Percentiles rank a stretch among this genome's conserved stretches.
phyloP scores from a whole-genome alignment of 1,284 basidiomycete species.

The Meira miltonrushii region DNA sequence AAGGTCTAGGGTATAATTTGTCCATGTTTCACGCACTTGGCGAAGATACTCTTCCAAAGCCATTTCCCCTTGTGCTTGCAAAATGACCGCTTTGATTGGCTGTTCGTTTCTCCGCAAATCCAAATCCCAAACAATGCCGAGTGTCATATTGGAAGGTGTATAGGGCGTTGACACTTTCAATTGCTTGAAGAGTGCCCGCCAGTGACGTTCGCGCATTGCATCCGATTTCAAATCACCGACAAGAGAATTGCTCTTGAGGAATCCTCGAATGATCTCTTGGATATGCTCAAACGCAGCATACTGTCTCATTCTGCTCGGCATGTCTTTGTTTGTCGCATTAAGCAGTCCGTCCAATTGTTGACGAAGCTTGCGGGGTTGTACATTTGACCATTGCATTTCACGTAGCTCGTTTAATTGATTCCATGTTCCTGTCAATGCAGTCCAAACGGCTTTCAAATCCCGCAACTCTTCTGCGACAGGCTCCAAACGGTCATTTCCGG shows the following conservation, averaged over 20 bases:
- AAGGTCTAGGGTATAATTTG: constrained; percentile 87
- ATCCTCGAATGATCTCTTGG: constrained; percentile 77
- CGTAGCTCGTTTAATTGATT: constrained; percentile 81
- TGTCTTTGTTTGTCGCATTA: constrained; percentile 78
- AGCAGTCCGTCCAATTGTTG: constrained; percentile 86
- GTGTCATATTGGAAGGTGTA: constrained; percentile 68
- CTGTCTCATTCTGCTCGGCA: constrained; percentile 98
- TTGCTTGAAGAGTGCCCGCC: constrained; percentile 95
- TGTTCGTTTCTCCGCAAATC: constrained; percentile 89
- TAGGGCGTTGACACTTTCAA: constrained; percentile 58
- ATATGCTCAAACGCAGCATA: constrained; percentile 98
- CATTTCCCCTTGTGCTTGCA: constrained; percentile 91
- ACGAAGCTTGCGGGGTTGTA: constrained; percentile 83
- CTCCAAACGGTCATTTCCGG: constrained; percentile 61
- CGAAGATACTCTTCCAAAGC: constrained; percentile 56
- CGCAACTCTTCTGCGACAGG: constrained; percentile 90
- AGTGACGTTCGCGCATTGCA: constrained; percentile 93
- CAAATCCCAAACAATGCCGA: constrained; percentile 94
- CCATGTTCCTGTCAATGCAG: constrained; percentile 95
- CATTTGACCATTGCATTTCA: constrained; percentile 80
- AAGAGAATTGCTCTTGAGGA: constrained; percentile 83
- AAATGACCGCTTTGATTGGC: constrained; percentile 85
- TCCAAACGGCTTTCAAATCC: constrained; percentile 98
- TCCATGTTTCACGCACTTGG: constrained; percentile 87
- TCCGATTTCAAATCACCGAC: constrained; percentile 93